phyloP scores from a whole-genome alignment of 2,329 filamentous ascomycete genomes.

The Lasiodiplodia hormozganensis region DNA sequence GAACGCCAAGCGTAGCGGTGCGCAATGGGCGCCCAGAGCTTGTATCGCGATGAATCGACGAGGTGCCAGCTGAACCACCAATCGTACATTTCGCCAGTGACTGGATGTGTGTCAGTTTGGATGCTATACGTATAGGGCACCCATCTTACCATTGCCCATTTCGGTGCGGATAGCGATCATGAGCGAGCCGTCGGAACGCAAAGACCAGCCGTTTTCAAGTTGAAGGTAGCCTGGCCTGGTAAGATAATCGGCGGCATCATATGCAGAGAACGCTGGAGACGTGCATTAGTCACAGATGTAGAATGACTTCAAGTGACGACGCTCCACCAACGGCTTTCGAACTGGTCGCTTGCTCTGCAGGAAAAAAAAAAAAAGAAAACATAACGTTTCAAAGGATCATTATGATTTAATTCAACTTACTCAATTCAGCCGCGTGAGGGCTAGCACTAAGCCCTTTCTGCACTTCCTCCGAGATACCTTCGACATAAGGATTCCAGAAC shows the following conservation, averaged over 20 bases:
- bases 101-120: not conserved
- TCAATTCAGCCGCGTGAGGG: not conserved
- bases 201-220: slow-evolving; percentile 13
- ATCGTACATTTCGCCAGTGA: slow-evolving; percentile 16
- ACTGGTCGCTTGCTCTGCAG: no score
- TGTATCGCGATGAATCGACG: slow-evolving; percentile 14
- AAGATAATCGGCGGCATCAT: not conserved
- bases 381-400: no score
- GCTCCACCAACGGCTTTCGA: no score
- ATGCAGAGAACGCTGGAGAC: not conserved
- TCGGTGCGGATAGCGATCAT: slow-evolving; percentile 18
- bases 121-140: no score
- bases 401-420: no score
- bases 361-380: no score
- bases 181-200: not conserved
- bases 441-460: slow-evolving; percentile 11
- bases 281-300: not conserved
- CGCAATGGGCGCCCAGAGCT: slow-evolving; percentile 19
- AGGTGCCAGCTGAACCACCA: slow-evolving; percentile 25
- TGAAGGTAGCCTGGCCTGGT: slow-evolving; percentile 8
- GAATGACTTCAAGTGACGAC: no score
- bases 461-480: not conserved
- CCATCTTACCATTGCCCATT: no score
- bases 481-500: slow-evolving; percentile 8
- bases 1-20: slow-evolving; percentile 22